Percentiles rank a stretch among this genome's conserved stretches.
These are phyloP conservation scores for Rhizopogon salebrosus DNA, from an alignment of 768 basidiomycete genomes.

Conservation along the genomic window DNA sequence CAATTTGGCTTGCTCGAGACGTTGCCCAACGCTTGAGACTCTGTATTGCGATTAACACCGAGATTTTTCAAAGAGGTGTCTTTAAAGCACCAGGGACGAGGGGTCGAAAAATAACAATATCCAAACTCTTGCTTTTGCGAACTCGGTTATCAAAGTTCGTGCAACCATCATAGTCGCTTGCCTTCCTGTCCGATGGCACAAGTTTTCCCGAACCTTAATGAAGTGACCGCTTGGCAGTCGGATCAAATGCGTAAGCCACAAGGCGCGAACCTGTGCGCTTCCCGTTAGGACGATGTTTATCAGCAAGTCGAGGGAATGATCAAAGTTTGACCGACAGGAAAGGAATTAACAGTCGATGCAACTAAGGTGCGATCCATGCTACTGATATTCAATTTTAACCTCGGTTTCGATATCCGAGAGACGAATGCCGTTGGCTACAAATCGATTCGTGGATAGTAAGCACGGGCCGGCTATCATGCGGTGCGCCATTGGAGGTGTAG, in stretches of 20 bases:
- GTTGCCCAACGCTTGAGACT: not conserved
- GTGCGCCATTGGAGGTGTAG: too few relatives aligned
- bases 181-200: not conserved
- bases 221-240: not conserved
- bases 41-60: not conserved
- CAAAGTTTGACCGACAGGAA: not conserved
- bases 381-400: too few relatives aligned
- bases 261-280: too few relatives aligned
- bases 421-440: too few relatives aligned
- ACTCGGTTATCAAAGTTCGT: not conserved
- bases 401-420: not conserved
- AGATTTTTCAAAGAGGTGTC: not conserved
- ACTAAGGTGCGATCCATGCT: not conserved
- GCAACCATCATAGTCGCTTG: not conserved
- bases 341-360: not conserved
- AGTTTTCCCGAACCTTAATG: not conserved
- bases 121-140: not conserved
- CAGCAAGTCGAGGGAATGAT: not conserved
- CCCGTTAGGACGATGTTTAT: not conserved
- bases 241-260: not conserved
- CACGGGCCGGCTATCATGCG: too few relatives aligned
- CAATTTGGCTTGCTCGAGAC: not conserved
- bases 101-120: not conserved
- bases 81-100: not conserved
- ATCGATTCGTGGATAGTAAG: too few relatives aligned